phyloP scores from a whole-genome alignment of 139 green algal genomes.

The Volvox africanus region DNA sequence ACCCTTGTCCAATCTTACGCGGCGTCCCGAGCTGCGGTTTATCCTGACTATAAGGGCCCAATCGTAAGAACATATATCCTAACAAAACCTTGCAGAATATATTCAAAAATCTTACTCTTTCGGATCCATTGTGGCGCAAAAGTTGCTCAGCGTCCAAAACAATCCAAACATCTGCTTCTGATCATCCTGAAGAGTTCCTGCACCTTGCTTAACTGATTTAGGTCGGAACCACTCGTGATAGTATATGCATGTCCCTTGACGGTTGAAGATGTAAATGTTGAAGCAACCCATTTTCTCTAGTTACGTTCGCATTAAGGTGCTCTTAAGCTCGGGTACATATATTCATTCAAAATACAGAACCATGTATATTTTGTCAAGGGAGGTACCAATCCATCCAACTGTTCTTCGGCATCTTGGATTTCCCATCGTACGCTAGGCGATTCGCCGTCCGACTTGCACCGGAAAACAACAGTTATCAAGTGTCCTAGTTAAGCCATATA shows the following conservation, averaged over 20 bases:
- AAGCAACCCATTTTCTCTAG: conserved; percentile 44
- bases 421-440: no score
- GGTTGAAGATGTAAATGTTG: conserved; percentile 90
- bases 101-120: conserved; percentile 66
- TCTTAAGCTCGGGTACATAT: no score
- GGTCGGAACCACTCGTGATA: conserved; percentile 92
- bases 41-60: conserved; percentile 56
- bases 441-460: no score
- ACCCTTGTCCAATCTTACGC: conserved; percentile 81
- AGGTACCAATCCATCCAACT: no score
- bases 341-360: no score
- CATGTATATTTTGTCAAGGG: no score
- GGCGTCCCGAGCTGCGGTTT: conserved; percentile 83
- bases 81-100: not conserved
- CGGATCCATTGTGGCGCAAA: conserved; percentile 89
- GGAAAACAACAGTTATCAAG: no score
- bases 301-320: no score
- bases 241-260: conserved; percentile 87
- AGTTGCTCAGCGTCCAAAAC: conserved; percentile 91
- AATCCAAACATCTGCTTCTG: conserved; percentile 97
- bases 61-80: not conserved
- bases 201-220: conserved; percentile 81
- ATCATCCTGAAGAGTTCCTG: conserved; percentile 82
- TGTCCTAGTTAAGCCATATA: no score
- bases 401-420: no score